phyloP scores from a whole-genome alignment of 2,329 filamentous ascomycete genomes.

The Penicillium olsonii region DNA sequence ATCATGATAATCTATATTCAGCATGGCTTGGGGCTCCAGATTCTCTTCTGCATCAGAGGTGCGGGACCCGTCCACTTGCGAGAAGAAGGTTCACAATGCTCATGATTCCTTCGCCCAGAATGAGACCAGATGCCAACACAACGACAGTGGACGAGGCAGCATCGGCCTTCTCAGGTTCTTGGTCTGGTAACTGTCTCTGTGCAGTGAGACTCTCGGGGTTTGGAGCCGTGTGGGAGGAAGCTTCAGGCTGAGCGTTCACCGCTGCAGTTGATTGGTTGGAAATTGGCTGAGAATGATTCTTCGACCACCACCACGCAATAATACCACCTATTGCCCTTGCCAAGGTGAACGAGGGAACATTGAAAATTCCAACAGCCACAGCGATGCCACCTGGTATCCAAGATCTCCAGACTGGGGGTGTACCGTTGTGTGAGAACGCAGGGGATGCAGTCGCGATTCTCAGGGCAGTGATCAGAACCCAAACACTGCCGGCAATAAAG shows the following conservation, averaged over 20 bases:
- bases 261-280: neutral
- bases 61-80: slow-evolving; percentile 74
- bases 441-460: slow-evolving; percentile 59
- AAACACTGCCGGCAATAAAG: slow-evolving; percentile 70
- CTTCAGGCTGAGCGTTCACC: neutral
- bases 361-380: slow-evolving; percentile 97
- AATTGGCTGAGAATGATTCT: slow-evolving; percentile 34
- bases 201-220: slow-evolving; percentile 1
- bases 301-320: slow-evolving; percentile 75
- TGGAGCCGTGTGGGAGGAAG: slow-evolving; percentile 4
- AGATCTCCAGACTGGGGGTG: slow-evolving; percentile 62
- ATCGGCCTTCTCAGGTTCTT: slow-evolving; percentile 45
- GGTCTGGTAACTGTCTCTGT: slow-evolving; percentile 30
- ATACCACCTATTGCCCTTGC: slow-evolving; percentile 80
- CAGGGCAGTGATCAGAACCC: slow-evolving; percentile 68
- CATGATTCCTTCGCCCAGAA: slow-evolving; percentile 86
- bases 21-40: neutral
- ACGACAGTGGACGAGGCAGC: slow-evolving; percentile 66
- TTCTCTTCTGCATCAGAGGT: slow-evolving; percentile 54
- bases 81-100: slow-evolving; percentile 87
- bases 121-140: slow-evolving; percentile 85
- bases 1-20: neutral
- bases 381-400: slow-evolving; percentile 83
- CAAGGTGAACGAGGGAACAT: slow-evolving; percentile 92
- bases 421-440: slow-evolving; percentile 29